Percentiles rank a stretch among this genome's conserved stretches.
phyloP scores from a whole-genome alignment of 2,329 filamentous ascomycete species.

The Epicoccum sorghinum region DNA sequence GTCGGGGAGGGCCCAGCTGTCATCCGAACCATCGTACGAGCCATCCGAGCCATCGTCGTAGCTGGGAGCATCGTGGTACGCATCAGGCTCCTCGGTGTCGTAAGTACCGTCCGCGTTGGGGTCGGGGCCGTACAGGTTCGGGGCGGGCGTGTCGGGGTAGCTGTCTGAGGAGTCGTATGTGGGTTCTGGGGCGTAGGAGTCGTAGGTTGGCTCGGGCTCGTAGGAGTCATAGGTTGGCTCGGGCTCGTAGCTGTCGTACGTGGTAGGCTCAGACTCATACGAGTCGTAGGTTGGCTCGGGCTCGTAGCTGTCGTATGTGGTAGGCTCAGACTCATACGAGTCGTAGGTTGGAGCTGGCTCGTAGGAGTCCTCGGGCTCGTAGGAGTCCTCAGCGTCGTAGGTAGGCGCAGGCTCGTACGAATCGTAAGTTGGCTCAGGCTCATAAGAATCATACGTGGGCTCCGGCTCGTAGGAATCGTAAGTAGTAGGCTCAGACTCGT shows the following conservation, averaged over 20 bases:
- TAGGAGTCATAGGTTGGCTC: no score
- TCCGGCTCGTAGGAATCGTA: background rate
- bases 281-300: background rate
- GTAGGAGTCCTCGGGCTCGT: background rate
- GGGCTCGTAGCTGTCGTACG: background rate
- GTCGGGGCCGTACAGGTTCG: background rate
- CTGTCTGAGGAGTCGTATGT: background rate
- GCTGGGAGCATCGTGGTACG: background rate
- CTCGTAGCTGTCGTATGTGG: no score
- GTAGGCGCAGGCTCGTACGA: background rate
- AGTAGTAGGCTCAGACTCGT: background rate
- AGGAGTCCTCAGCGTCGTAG: background rate
- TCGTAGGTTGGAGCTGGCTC: background rate
- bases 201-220: no score
- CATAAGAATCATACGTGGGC: background rate
- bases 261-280: background rate
- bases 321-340: no score
- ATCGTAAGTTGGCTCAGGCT: conserved; percentile 1
- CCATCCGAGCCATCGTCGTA: background rate
- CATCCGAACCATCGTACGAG: background rate
- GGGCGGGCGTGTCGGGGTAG: background rate
- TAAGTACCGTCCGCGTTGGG: background rate
- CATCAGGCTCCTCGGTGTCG: background rate
- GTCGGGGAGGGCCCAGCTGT: background rate
- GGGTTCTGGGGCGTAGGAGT: background rate